A percentile compares a stretch with the other conserved stretches of the same genome.
These are phyloP conservation scores for Thelephora terrestris DNA, from an alignment of 1,284 basidiomycete species.

Conservation along the genomic window DNA sequence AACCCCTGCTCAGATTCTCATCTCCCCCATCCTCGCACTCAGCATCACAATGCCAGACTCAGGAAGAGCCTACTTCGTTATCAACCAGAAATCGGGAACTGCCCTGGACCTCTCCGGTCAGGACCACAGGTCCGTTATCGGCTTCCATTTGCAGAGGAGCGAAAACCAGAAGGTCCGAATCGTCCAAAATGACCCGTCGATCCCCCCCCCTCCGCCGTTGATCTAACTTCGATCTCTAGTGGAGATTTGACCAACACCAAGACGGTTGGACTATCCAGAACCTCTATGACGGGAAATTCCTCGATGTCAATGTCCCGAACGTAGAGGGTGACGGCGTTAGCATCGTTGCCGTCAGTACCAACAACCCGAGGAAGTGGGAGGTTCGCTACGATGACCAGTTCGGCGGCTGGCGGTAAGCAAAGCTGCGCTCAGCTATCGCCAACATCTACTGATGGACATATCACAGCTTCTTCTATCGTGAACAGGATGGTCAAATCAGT, in stretches of 20 bases:
- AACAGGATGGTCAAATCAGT: no score
- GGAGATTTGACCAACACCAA: slow-evolving; percentile 33
- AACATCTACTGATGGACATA: not conserved
- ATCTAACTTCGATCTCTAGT: slow-evolving; percentile 23
- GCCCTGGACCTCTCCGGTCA: slow-evolving; percentile 44
- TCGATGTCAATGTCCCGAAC: slow-evolving; percentile 22
- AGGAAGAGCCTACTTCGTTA: slow-evolving; percentile 30
- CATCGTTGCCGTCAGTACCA: slow-evolving; percentile 22
- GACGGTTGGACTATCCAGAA: slow-evolving; percentile 34
- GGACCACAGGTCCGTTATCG: slow-evolving; percentile 39
- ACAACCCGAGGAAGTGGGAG: slow-evolving; percentile 21
- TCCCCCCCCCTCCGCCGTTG: not conserved
- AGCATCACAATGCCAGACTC: not conserved
- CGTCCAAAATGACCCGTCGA: not conserved
- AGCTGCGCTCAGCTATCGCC: slow-evolving; percentile 10
- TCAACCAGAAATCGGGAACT: slow-evolving; percentile 38
- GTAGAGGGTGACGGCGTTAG: slow-evolving; percentile 20
- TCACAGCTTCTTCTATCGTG: slow-evolving; percentile 17
- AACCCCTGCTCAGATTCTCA: no score
- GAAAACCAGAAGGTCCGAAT: slow-evolving; percentile 39
- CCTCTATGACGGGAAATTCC: slow-evolving; percentile 27
- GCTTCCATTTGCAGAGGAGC: slow-evolving; percentile 32
- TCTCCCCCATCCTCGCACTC: no score
- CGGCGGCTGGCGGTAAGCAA: slow-evolving; percentile 10
- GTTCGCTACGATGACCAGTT: slow-evolving; percentile 16